Evolutionary conservation across 2,329 filamentous ascomycete genomes (phyloP).

Genomic region (Aspergillus floridensis): DNA sequence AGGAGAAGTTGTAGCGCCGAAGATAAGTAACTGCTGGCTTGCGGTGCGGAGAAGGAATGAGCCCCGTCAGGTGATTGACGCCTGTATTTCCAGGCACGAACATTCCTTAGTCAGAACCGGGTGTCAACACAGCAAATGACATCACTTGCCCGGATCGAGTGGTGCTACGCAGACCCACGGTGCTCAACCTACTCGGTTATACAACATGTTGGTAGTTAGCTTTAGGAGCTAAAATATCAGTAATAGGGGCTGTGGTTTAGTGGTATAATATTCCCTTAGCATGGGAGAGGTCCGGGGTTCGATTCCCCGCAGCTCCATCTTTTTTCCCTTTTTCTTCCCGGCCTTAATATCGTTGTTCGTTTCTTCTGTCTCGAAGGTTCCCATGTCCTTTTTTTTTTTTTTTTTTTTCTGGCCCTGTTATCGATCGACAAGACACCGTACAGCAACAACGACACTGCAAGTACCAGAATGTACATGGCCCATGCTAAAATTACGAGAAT

Average conservation of each 20-base stretch:
- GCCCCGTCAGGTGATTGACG: constrained; percentile 17
- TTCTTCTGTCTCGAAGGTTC: too few species aligned
- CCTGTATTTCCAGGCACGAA: constrained; percentile 11
- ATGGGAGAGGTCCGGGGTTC: constrained; percentile 20
- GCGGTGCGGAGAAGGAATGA: constrained; percentile 21
- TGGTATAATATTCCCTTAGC: constrained; percentile 19
- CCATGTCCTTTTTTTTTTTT: too few species aligned
- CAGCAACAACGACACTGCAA: too few species aligned
- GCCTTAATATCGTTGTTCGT: too few species aligned
- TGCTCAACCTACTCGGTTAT: too few species aligned
- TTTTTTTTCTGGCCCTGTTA: too few species aligned
- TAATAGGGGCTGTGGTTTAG: constrained; percentile 16
- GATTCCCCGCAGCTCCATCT: constrained; percentile 14
- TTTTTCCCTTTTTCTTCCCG: not conserved
- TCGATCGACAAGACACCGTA: too few species aligned
- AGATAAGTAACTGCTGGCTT: not conserved
- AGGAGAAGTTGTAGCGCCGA: constrained; percentile 12
- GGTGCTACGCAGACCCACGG: not conserved
- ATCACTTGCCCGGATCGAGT: constrained; percentile 6
- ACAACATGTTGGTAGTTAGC: too few species aligned
- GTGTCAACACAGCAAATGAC: not conserved
- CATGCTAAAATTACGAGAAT: too few species aligned
- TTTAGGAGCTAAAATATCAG: too few species aligned
- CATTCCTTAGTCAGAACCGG: constrained; percentile 9
- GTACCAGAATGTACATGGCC: not conserved